Base-by-base conservation (phyloP, 2,329 filamentous ascomycete species). In the Alternaria sp. region DNA sequence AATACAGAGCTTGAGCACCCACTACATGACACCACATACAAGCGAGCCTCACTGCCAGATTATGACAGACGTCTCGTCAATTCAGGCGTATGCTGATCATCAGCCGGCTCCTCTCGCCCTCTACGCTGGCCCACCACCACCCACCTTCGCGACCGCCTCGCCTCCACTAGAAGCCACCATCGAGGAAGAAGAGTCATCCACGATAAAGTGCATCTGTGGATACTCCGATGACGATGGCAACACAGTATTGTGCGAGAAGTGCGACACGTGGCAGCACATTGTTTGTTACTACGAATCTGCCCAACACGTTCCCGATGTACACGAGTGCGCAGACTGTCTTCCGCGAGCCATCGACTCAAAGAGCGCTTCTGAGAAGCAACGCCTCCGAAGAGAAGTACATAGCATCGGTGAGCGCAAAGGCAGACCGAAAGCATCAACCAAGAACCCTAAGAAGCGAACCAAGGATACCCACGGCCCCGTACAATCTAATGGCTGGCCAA, bases 191-290 rank as follows among this genome's bases (percentile, higher is more conserved):
- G 91, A 94, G 80, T 91, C 91, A 18, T 96, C 96, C 79, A 96
- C 92, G 61, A 97, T 98, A 83, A 97, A 96, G 85, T 99, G 95
- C 86, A 96, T 98, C 72, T 99, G 95, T 82, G 89, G 89, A 78
- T 97, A 91, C 80, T 84, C 88, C 78, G 93, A 96, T 83, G 95
- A 99, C 84, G 95, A 99, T 84, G 95, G 95, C 80, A 94, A 92
- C 80, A 99, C 95, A 61, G 96, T 99, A 64, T 93, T 94, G 80
- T 99, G 95, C 85, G 95, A 98, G 78, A 88, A 86, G 60, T 99
- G 95, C 84, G 92, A 97, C 77, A 95, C 93, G 51, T 99, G 95
- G 95, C 95, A 99, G 81, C 95, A 99, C 80, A 96, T 97, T 72
- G 90, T 93, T 77, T 99, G 95, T 81, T 98, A 96, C 81, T 98